A percentile compares a stretch with the other conserved stretches of the same genome.
Conservation (phyloP, 1,284 basidiomycete genomes). For the Cutaneotrichosporon curvatum region DNA sequence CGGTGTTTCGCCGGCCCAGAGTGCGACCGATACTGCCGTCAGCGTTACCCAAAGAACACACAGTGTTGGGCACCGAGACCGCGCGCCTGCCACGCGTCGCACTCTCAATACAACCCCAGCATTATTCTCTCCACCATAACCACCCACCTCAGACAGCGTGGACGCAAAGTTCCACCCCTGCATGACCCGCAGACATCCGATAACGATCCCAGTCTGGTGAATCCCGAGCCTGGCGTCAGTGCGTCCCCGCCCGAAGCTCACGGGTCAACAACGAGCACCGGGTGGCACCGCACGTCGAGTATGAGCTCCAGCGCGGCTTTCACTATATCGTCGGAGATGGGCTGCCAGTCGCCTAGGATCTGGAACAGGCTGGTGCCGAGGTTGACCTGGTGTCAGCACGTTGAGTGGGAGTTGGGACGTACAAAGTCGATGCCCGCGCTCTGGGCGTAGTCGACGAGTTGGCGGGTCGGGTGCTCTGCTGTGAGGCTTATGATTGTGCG, state of each 20-base stretch:
- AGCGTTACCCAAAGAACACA: too few species aligned
- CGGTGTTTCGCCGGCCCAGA: constrained; percentile 41
- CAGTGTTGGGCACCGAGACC: too few species aligned
- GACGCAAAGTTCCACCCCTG: constrained; percentile 46
- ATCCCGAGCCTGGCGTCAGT: constrained; percentile 33
- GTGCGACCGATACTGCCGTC: constrained; percentile 37
- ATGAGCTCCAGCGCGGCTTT: constrained; percentile 41
- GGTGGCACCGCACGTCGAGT: constrained; percentile 33
- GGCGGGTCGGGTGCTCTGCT: constrained; percentile 39
- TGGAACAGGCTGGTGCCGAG: constrained; percentile 38
- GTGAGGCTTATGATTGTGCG: constrained; percentile 42
- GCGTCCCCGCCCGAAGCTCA: constrained; percentile 14
- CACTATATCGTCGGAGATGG: constrained; percentile 40
- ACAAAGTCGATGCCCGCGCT: constrained; percentile 33
- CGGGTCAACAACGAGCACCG: constrained; percentile 42
- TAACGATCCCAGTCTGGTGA: constrained; percentile 42
- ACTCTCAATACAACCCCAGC: too few species aligned
- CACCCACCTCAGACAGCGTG: constrained; percentile 35
- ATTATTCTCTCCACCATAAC: background rate
- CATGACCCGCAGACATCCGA: constrained; percentile 38
- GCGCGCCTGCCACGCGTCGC: too few species aligned
- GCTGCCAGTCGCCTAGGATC: constrained; percentile 39
- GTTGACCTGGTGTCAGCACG: constrained; percentile 28
- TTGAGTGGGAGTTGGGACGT: too few species aligned
- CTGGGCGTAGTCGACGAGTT: constrained; percentile 26